Base-by-base conservation (phyloP, 1,284 basidiomycete genomes). In the Puccinia coronata region DNA sequence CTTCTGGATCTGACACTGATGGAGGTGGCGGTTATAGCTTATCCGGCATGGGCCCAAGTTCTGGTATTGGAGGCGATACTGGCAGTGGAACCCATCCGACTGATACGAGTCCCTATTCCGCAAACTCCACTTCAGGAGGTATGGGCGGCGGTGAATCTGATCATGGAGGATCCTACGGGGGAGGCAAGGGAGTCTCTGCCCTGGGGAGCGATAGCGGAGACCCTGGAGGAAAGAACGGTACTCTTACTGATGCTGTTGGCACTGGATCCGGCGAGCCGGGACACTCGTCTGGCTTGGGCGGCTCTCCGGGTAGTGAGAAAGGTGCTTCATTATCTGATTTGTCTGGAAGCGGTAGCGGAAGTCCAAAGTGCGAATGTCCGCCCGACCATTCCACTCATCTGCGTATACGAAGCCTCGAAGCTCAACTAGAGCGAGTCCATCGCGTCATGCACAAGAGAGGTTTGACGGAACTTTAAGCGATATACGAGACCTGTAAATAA, bases 391-490 rank as follows among this genome's bases (percentile, higher is more conserved):
- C 57, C 36, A 76, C 73, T 49, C 73, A 76, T 76, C 47, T 76
- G 18, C 57, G 73, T 61, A 76, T 76, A 43, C 57, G 73, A 59
- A 76, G 73, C 57, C 61, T 76, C 20, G 73, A 76, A 49, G 59
- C 57, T 1, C 59, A 76, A 61, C 57, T 76, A 20, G 57, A 41
- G 16, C 47, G 28, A 12, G 73, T 76, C 39, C 73, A 76, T 41
- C 61, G 73, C 18, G 43, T 76, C 31, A 76, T 76, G 73, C 57
- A 65, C 57, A 76, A 76, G 59, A 76, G 73, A 76, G 73, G 73
- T n/a, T 65, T 76, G 28, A 76, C 55, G 47, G 73, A 76, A 63
- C 57, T 76, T 39, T 76, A 55, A 76, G 3, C 16, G 9, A 47
- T 47, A 47, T 6, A 47, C 43, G 16, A 47, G 43, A 47, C 31